Conservation (phyloP, 2,329 filamentous ascomycete genomes). For the Colletotrichum coccodes region DNA sequence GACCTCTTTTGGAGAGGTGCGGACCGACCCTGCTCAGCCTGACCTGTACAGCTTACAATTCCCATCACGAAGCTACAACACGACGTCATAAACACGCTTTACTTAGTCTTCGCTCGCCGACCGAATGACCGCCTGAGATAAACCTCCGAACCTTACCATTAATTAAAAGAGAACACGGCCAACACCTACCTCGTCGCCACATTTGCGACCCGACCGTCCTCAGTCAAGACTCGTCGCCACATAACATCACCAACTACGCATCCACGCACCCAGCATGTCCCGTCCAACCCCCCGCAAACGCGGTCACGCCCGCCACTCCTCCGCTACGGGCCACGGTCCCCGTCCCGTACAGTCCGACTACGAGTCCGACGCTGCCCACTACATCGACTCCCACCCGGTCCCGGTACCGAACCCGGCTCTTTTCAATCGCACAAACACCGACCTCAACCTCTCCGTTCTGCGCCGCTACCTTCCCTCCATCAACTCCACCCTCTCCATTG, state of each 20-base stretch:
- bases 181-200: slow-evolving; percentile 6
- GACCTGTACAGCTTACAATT: neutral
- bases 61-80: neutral
- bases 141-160: too few relatives aligned
- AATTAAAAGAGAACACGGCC: neutral
- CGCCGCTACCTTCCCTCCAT: slow-evolving; percentile 83
- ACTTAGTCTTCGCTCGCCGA: too few relatives aligned
- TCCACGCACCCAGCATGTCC: slow-evolving; percentile 48
- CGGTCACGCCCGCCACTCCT: slow-evolving; percentile 52
- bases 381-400: slow-evolving; percentile 52
- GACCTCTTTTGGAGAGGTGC: slow-evolving; percentile 7
- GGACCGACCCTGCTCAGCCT: neutral
- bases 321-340: slow-evolving; percentile 48
- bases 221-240: slow-evolving; percentile 27
- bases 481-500: slow-evolving; percentile 78
- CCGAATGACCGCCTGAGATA: neutral
- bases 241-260: slow-evolving; percentile 32
- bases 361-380: slow-evolving; percentile 70
- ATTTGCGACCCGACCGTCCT: neutral
- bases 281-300: slow-evolving; percentile 52
- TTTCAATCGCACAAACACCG: slow-evolving; percentile 77
- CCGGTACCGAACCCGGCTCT: slow-evolving; percentile 58
- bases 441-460: slow-evolving; percentile 88
- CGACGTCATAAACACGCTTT: neutral
- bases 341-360: slow-evolving; percentile 62